A percentile compares a stretch with the other conserved stretches of the same genome.
Evolutionary conservation across 331 rosid species (phyloP).

Genomic region (Spiraea crenata): DNA sequence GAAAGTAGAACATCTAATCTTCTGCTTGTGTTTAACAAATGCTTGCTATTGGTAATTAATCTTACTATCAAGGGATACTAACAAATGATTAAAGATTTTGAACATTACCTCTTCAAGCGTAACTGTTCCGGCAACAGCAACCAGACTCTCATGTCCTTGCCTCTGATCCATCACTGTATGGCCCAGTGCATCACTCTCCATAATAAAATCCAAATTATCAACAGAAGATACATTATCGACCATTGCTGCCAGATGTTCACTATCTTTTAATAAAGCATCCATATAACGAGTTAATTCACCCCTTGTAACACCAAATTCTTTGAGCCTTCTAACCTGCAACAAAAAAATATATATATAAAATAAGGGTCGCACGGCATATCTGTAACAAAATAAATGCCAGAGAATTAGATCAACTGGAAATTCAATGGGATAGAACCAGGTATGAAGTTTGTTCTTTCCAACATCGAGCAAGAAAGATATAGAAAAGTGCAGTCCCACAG

Average conservation of each 20-base stretch:
- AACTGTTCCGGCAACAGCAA: constrained; percentile 88
- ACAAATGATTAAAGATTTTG: constrained; percentile 12
- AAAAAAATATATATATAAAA: constrained; percentile 24
- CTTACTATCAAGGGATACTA: neutral
- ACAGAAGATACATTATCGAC: constrained; percentile 98
- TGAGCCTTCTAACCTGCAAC: constrained; percentile 88
- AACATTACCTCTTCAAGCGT: constrained; percentile 84
- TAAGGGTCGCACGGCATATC: neutral
- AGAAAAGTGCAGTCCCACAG: neutral
- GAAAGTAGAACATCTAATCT: neutral
- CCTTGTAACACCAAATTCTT: constrained; percentile 94
- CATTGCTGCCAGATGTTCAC: constrained; percentile 98
- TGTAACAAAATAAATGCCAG: constrained; percentile 5
- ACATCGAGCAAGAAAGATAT: neutral
- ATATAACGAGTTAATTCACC: constrained; percentile 97
- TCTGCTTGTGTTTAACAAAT: neutral
- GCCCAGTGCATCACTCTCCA: constrained; percentile 97
- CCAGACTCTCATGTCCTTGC: constrained; percentile 95
- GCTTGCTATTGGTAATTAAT: neutral
- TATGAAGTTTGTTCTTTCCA: neutral
- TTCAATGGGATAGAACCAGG: neutral
- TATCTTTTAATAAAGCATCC: constrained; percentile 92
- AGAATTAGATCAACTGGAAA: neutral
- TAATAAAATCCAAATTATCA: constrained; percentile 96
- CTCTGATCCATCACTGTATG: constrained; percentile 97